Evolutionary conservation across 2,329 filamentous ascomycete genomes (phyloP).

Genomic region (Berkeleyomyces basicola): DNA sequence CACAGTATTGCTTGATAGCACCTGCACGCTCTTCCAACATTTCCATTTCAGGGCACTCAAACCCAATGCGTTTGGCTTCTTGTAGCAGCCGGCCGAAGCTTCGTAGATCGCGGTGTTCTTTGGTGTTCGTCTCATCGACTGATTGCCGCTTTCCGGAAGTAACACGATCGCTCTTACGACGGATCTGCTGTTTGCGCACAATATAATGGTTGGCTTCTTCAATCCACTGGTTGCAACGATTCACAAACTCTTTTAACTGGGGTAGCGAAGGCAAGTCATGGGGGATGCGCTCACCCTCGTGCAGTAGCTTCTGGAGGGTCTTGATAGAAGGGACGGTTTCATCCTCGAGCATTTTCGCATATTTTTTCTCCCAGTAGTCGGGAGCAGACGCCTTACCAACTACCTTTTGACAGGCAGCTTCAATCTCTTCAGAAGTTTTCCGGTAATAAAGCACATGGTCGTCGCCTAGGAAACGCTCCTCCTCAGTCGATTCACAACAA

Average conservation of each 20-base stretch:
- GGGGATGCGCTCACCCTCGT: constrained; percentile 91
- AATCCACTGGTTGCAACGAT: constrained; percentile 93
- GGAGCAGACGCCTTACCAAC: constrained; percentile 74
- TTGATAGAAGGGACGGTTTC: constrained; percentile 75
- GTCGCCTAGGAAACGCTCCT: constrained; percentile 49
- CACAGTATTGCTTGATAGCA: constrained; percentile 71
- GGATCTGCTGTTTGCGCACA: constrained; percentile 91
- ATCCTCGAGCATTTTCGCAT: constrained; percentile 68
- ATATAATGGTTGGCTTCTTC: constrained; percentile 95
- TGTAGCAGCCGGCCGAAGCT: constrained; percentile 74
- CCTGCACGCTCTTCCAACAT: constrained; percentile 73
- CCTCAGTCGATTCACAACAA: constrained; percentile 56
- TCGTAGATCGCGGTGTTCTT: constrained; percentile 72
- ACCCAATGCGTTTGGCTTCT: constrained; percentile 73
- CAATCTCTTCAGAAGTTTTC: constrained; percentile 54
- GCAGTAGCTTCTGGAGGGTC: constrained; percentile 62
- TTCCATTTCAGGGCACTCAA: constrained; percentile 81
- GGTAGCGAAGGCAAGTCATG: constrained; percentile 72
- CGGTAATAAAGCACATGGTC: constrained; percentile 65
- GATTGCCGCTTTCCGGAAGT: constrained; percentile 61
- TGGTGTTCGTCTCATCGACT: constrained; percentile 62
- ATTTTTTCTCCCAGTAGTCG: constrained; percentile 79
- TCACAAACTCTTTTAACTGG: constrained; percentile 75
- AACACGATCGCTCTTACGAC: constrained; percentile 81
- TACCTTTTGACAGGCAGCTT: constrained; percentile 53